These are phyloP conservation scores for Alternaria metachromatica DNA, from an alignment of 2,329 filamentous ascomycete genomes.

Conservation along the genomic window DNA sequence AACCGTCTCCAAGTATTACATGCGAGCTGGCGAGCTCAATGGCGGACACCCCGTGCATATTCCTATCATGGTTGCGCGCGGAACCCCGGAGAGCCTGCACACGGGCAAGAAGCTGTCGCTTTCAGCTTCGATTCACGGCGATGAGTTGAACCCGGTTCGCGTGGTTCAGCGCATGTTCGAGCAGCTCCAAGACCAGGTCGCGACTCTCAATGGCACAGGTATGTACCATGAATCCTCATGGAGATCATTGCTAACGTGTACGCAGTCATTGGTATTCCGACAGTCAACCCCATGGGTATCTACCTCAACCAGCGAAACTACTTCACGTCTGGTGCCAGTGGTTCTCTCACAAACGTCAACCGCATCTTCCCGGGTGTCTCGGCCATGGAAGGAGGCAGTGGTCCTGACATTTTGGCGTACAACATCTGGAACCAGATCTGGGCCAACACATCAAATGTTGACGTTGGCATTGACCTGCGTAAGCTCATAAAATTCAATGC, in stretches of 20 bases:
- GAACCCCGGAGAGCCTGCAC: constrained; percentile 44
- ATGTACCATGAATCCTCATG: neutral
- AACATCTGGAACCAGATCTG: constrained; percentile 51
- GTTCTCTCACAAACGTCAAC: constrained; percentile 46
- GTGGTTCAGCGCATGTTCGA: constrained; percentile 48
- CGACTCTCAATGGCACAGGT: constrained; percentile 47
- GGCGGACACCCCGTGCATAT: constrained; percentile 48
- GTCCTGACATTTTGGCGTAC: constrained; percentile 37
- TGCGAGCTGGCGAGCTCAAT: constrained; percentile 49
- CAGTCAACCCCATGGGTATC: constrained; percentile 49
- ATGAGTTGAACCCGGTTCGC: constrained; percentile 49
- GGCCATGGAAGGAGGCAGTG: constrained; percentile 33
- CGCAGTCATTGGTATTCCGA: constrained; percentile 49
- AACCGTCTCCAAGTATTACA: constrained; percentile 46
- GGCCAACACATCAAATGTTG: constrained; percentile 48
- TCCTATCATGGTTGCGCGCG: constrained; percentile 49
- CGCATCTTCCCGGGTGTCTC: constrained; percentile 42
- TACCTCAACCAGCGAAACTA: constrained; percentile 51
- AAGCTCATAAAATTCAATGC: neutral
- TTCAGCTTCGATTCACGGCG: constrained; percentile 49
- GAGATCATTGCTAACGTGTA: constrained; percentile 4
- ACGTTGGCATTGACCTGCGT: constrained; percentile 49
- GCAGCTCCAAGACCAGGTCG: constrained; percentile 35
- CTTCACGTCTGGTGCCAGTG: constrained; percentile 39
- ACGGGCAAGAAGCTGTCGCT: constrained; percentile 47